Evolutionary conservation across 305 asterid genomes (phyloP).

Genomic region (Nicotiana rustica): DNA sequence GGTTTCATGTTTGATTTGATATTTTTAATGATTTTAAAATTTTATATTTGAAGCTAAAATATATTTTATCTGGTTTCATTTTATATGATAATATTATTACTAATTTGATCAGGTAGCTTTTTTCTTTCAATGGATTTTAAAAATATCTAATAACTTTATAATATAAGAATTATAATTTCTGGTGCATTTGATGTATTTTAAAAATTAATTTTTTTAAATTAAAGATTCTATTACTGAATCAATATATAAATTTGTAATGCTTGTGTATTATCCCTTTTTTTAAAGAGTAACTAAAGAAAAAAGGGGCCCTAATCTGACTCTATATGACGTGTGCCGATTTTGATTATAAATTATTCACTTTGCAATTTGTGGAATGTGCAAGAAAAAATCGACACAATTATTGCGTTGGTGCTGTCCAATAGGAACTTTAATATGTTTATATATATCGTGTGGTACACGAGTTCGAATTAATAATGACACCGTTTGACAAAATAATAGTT

Average conservation of each 20-base stretch:
- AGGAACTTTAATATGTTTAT: not conserved
- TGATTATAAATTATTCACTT: slow-evolving; percentile 14
- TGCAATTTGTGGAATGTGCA: not conserved
- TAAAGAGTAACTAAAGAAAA: not conserved
- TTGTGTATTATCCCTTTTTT: not conserved
- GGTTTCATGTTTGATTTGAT: not conserved
- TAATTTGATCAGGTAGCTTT: not conserved
- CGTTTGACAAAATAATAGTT: not conserved
- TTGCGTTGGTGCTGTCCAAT: slow-evolving; percentile 24
- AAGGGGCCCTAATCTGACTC: not conserved
- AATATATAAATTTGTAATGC: not conserved
- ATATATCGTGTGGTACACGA: slow-evolving; percentile 23
- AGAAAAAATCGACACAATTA: not conserved
- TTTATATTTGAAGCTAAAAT: not conserved
- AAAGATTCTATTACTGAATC: slow-evolving; percentile 1
- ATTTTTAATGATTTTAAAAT: too few species aligned
- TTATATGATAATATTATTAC: not conserved
- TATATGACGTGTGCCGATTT: slow-evolving; percentile 3
- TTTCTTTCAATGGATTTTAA: not conserved
- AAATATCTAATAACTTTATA: not conserved
- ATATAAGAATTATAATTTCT: not conserved
- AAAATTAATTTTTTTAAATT: not conserved
- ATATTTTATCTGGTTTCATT: not conserved
- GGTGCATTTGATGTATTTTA: not conserved
- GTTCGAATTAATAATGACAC: not conserved